Percentiles rank a stretch among this genome's conserved stretches.
Conservation (phyloP, 345 rosid species). For the Toxicodendron radicans region DNA sequence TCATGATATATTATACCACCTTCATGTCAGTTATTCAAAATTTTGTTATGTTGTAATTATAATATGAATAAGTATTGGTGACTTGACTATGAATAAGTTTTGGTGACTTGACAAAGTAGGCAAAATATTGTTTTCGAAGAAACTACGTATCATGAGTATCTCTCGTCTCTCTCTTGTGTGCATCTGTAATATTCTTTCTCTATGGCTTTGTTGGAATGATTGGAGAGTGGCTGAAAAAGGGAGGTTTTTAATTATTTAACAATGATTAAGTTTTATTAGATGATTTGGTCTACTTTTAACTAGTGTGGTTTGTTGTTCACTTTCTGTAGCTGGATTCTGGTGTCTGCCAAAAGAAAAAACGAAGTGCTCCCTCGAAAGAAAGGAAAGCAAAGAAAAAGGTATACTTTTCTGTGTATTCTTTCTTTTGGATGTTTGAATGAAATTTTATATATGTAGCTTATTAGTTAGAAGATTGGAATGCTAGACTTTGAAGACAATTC, state of each 20-base stretch:
- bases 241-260: background rate
- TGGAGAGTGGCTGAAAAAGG: background rate
- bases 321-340: slow-evolving; percentile 32
- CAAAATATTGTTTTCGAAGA: background rate
- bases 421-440: slow-evolving; percentile 1
- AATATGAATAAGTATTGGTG: background rate
- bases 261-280: background rate
- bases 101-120: background rate
- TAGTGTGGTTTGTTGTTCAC: slow-evolving; percentile 7
- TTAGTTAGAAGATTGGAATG: background rate
- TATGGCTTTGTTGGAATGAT: background rate
- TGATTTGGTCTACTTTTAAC: background rate
- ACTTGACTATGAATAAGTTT: background rate
- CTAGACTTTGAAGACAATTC: background rate
- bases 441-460: slow-evolving; percentile 1
- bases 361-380: slow-evolving; percentile 42
- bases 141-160: background rate
- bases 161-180: background rate
- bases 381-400: slow-evolving; percentile 74
- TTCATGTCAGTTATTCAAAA: background rate
- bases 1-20: slow-evolving; percentile 5
- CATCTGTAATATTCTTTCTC: background rate
- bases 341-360: slow-evolving; percentile 39
- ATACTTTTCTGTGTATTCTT: slow-evolving; percentile 1
- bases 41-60: too few species aligned